Percentiles rank a stretch among this genome's conserved stretches.
phyloP scores from a whole-genome alignment of 2,329 filamentous ascomycete genomes.

The Didymellaceae sp. region DNA sequence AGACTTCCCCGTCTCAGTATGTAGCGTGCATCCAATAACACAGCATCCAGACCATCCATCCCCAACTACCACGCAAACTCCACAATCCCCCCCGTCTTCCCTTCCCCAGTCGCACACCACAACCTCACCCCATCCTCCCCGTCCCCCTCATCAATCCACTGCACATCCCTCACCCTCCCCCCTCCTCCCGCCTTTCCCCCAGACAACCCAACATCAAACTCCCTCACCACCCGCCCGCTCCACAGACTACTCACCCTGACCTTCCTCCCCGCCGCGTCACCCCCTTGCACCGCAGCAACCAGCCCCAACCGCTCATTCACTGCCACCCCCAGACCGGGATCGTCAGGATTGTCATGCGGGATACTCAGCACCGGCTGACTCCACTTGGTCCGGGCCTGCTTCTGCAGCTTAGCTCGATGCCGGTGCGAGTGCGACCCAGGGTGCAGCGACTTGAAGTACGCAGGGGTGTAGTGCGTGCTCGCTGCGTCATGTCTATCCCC shows the following conservation, averaged over 20 bases:
- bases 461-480: constrained; percentile 22
- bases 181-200: background rate
- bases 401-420: constrained; percentile 20
- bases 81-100: constrained; percentile 28
- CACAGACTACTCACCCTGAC: constrained; percentile 43
- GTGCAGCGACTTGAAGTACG: constrained; percentile 21
- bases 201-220: constrained; percentile 20
- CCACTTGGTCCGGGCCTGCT: constrained; percentile 16
- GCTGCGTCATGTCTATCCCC: background rate
- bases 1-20: too few relatives aligned
- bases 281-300: constrained; percentile 42
- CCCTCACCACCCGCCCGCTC: constrained; percentile 37
- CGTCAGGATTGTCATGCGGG: constrained; percentile 34
- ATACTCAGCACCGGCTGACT: constrained; percentile 41
- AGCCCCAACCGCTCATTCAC: constrained; percentile 40
- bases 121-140: constrained; percentile 28
- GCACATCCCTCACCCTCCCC: constrained; percentile 30
- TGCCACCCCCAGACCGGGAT: constrained; percentile 37
- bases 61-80: constrained; percentile 30
- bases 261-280: constrained; percentile 12
- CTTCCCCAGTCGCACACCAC: constrained; percentile 34
- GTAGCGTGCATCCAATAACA: too few relatives aligned
- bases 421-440: constrained; percentile 19
- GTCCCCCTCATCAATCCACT: constrained; percentile 37
- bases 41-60: too few relatives aligned